These are phyloP conservation scores for Cladosporium sp. DNA, from an alignment of 2,329 filamentous ascomycete genomes.

Conservation along the genomic window DNA sequence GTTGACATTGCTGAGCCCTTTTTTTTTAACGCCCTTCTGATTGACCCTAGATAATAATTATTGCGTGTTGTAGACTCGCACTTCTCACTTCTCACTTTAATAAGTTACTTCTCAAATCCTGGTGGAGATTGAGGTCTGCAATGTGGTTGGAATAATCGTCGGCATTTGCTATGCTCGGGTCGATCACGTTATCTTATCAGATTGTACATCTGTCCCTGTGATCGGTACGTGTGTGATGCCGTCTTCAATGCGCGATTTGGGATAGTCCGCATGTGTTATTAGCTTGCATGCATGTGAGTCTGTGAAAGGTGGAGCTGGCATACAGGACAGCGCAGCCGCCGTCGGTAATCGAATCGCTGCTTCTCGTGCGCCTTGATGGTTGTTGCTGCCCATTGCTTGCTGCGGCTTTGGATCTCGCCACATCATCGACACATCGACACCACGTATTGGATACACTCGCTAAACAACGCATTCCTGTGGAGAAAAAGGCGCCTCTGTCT, in stretches of 20 bases:
- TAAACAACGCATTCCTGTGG: too few relatives aligned
- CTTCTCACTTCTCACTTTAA: too few relatives aligned
- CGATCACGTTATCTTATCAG: background rate
- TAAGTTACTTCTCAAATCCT: too few relatives aligned
- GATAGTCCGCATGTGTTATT: background rate
- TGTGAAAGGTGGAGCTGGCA: background rate
- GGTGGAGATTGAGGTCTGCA: too few relatives aligned
- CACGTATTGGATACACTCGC: too few relatives aligned
- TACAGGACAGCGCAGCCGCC: conserved; percentile 1
- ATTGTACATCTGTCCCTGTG: background rate
- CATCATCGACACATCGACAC: background rate
- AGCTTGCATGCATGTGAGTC: background rate
- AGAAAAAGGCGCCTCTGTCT: background rate
- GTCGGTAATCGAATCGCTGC: background rate
- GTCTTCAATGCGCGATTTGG: background rate
- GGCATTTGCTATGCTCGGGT: background rate
- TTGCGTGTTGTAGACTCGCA: too few relatives aligned
- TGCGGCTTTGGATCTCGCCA: background rate
- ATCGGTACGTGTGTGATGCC: background rate
- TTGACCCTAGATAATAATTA: too few relatives aligned
- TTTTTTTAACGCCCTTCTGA: too few relatives aligned
- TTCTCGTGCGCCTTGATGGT: background rate
- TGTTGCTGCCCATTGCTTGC: background rate
- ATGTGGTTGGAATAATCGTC: too few relatives aligned
- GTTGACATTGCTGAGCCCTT: too few relatives aligned